These are phyloP conservation scores for Ormosia emarginata DNA, from an alignment of 306 rosid genomes.

Conservation along the genomic window DNA sequence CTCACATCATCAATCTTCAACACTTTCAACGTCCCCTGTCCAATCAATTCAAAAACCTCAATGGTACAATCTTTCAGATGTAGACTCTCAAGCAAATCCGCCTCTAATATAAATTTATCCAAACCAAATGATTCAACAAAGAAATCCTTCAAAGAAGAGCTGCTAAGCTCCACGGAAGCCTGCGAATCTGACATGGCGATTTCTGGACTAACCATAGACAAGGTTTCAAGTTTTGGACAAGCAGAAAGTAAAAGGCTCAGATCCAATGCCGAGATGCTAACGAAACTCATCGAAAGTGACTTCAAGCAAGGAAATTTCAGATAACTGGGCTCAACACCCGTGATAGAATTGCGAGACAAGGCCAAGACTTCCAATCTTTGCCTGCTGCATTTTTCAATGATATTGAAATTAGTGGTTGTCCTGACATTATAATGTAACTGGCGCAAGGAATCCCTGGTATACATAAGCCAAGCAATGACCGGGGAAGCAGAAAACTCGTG, in stretches of 20 bases:
- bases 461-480: slow-evolving; percentile 80
- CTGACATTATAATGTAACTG: slow-evolving; percentile 45
- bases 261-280: slow-evolving; percentile 64
- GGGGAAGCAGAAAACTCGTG: slow-evolving; percentile 60
- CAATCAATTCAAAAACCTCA: slow-evolving; percentile 51
- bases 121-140: slow-evolving; percentile 49
- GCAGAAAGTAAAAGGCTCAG: slow-evolving; percentile 56
- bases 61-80: slow-evolving; percentile 60
- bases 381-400: slow-evolving; percentile 62
- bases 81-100: slow-evolving; percentile 51
- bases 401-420: slow-evolving; percentile 54
- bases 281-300: slow-evolving; percentile 50
- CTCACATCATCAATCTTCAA: slow-evolving; percentile 67
- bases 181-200: slow-evolving; percentile 59
- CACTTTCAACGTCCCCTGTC: slow-evolving; percentile 52
- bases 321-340: slow-evolving; percentile 55
- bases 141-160: slow-evolving; percentile 54
- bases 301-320: slow-evolving; percentile 63
- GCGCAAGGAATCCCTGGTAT: slow-evolving; percentile 59
- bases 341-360: slow-evolving; percentile 52
- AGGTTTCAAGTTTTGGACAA: slow-evolving; percentile 57
- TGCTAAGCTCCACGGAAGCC: slow-evolving; percentile 46
- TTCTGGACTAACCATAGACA: slow-evolving; percentile 50
- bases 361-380: slow-evolving; percentile 53
- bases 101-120: slow-evolving; percentile 48